Conservation (phyloP, 805 yeast species). For the Spathaspora passalidarum region DNA sequence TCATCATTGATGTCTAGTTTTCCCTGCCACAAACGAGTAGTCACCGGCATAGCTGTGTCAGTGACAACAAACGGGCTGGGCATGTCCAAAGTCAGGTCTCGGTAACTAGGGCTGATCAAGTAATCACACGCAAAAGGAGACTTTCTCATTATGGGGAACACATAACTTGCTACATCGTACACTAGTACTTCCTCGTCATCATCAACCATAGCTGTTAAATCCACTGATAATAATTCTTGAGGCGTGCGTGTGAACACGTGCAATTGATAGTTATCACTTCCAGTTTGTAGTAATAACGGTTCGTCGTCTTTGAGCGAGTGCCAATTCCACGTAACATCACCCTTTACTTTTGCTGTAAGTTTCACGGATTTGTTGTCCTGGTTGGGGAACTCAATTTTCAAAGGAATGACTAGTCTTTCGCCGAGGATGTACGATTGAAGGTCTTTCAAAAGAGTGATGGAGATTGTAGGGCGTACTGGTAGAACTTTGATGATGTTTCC, state of each 20-base stretch:
- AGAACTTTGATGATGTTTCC: constrained; percentile 13
- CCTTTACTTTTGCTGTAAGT: neutral
- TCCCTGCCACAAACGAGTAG: constrained; percentile 30
- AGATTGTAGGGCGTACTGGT: constrained; percentile 26
- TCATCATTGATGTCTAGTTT: constrained; percentile 10
- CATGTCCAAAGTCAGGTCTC: constrained; percentile 20
- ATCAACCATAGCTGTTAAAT: constrained; percentile 22
- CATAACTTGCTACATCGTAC: constrained; percentile 21
- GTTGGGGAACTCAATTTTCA: constrained; percentile 7
- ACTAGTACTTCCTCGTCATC: constrained; percentile 15
- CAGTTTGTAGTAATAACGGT: constrained; percentile 21
- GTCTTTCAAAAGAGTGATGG: neutral
- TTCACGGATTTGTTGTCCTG: neutral
- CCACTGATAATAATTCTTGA: constrained; percentile 11
- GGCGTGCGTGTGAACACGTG: constrained; percentile 11
- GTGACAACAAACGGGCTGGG: constrained; percentile 34
- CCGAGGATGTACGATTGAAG: constrained; percentile 3
- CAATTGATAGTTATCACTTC: constrained; percentile 12
- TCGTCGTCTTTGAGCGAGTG: constrained; percentile 39
- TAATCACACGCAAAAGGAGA: constrained; percentile 21
- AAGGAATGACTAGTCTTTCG: constrained; percentile 3
- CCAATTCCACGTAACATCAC: constrained; percentile 28
- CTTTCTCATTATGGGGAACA: constrained; percentile 21
- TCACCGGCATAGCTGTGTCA: constrained; percentile 26
- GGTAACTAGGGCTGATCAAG: constrained; percentile 24